Evolutionary conservation across 2,329 filamentous ascomycete genomes (phyloP).

Genomic region (Onygenales sp.): DNA sequence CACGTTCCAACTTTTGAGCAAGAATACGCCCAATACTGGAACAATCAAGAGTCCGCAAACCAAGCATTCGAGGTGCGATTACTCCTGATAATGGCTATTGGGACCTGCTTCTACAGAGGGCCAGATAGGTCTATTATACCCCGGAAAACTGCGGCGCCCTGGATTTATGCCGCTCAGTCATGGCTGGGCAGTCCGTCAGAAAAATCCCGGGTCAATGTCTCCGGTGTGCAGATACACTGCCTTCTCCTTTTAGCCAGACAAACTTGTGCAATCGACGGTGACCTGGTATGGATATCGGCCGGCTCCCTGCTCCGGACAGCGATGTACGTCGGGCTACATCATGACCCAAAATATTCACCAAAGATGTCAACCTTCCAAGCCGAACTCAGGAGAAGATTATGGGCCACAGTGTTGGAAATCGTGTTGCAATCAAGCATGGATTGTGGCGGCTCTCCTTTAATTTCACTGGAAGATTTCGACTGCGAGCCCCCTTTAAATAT

Average conservation of each 20-base stretch:
- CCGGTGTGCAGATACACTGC: constrained; percentile 24
- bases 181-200: constrained; percentile 24
- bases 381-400: constrained; percentile 36
- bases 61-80: constrained; percentile 39
- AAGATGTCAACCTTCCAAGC: constrained; percentile 30
- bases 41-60: constrained; percentile 29
- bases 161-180: constrained; percentile 25
- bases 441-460: constrained; percentile 22
- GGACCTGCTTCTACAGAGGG: constrained; percentile 36
- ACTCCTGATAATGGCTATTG: constrained; percentile 27
- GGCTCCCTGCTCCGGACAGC: constrained; percentile 32
- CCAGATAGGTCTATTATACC: constrained; percentile 25
- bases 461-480: constrained; percentile 27
- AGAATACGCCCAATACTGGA: constrained; percentile 49
- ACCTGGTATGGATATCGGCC: constrained; percentile 26
- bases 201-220: constrained; percentile 21
- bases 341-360: constrained; percentile 25
- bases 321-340: constrained; percentile 34
- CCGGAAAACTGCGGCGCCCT: constrained; percentile 37
- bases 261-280: constrained; percentile 21
- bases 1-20: constrained; percentile 48
- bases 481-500: constrained; percentile 28
- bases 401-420: constrained; percentile 34
- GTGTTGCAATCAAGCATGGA: constrained; percentile 30
- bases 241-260: constrained; percentile 27